Evolutionary conservation across 1,139 yeast species (phyloP).

Genomic region (Debaryomyces sp.): DNA sequence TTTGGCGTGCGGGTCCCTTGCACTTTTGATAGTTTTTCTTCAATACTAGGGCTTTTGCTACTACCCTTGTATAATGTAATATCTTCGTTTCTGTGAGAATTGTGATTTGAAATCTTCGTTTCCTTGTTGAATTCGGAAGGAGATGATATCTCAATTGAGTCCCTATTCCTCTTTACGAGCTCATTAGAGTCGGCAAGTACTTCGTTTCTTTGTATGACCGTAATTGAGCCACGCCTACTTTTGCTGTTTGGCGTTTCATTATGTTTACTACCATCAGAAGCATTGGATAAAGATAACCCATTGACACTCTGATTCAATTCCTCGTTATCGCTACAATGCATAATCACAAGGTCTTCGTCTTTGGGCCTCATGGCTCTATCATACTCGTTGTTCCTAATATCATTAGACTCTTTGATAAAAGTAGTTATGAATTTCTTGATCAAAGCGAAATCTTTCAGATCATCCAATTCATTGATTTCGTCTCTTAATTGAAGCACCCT

Average conservation of each 20-base stretch:
- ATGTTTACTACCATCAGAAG: background rate
- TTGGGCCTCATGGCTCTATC: constrained; percentile 12
- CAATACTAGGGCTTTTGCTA: background rate
- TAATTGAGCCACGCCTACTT: background rate
- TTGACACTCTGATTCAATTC: constrained; percentile 18
- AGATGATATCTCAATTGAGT: background rate
- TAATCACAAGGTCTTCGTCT: constrained; percentile 17
- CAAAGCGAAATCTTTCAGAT: background rate
- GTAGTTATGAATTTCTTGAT: background rate
- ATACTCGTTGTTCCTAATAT: background rate
- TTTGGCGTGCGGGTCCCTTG: background rate
- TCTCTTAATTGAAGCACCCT: constrained; percentile 6
- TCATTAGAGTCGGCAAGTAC: background rate
- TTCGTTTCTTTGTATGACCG: background rate
- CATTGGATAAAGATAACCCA: constrained; percentile 11
- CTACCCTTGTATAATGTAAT: background rate
- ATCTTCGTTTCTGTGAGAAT: background rate
- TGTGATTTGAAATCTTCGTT: background rate
- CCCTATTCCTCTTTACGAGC: background rate
- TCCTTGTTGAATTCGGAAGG: background rate
- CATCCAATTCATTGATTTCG: constrained; percentile 6
- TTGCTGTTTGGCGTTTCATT: background rate
- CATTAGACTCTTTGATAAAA: background rate
- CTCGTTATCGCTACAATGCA: constrained; percentile 14
- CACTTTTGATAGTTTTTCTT: background rate